Base-by-base conservation (phyloP, 208 protist species). In the Trichomonas gallinae region DNA sequence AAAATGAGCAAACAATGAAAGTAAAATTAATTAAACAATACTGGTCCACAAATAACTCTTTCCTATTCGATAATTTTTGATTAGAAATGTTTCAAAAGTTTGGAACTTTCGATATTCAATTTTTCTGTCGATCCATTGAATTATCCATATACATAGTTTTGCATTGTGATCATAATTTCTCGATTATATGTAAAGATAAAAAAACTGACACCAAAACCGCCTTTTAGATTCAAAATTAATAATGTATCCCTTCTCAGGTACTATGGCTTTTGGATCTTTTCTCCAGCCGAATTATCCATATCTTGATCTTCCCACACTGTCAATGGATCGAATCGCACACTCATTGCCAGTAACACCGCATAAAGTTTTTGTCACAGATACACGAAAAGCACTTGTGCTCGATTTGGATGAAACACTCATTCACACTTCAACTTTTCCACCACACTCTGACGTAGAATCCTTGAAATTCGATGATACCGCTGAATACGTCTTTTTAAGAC, bases 381-480 rank as follows among this genome's bases (percentile, higher is more conserved):
- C 13, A 34, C 0, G 17, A 15, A 93, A 93, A 38, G 44, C 87
- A 13, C 8, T 97, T 6, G 96, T 97, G 6, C 97, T 97, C 2
- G 97, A 97, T 89, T 91, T 97, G 15, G 97, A 97, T 82, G 97
- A 97, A 96, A 97, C 97, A 26, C 96, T 97, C 0, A 49, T 97
- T n/a, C 97, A 97, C 81, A 96, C 96, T 81, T 40, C 58, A 21
- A 88, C 96, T 34, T 49, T 34, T 63, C 83, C 51, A n/a, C 44
- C 87, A 2, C 40, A 93, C 51, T 38, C 40, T 15, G 26, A 48
- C n/a, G 31, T 93, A 34, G 44, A 93, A 38, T 48, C 11, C 26
- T 51, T 93, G 6, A 34, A 34, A 58, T 51, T 48, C n/a, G 87
- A 44, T 6, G 44, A 93, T 48, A 8, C 83, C 6, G 4, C 34